Evolutionary conservation across 306 rosid genomes (phyloP).

Genomic region (Casuarina cunninghamiana): DNA sequence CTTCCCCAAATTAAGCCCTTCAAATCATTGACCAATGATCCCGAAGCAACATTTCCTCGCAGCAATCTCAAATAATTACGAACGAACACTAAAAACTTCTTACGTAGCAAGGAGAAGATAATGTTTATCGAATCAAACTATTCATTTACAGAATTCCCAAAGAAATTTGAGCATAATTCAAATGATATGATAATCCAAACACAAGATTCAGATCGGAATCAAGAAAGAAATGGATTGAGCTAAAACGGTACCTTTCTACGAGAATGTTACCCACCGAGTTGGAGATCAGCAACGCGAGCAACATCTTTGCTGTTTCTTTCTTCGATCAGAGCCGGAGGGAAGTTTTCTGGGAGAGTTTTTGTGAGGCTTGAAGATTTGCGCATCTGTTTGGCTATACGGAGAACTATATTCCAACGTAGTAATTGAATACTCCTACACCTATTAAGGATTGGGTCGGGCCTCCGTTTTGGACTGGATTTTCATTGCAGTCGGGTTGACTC

Average conservation of each 20-base stretch:
- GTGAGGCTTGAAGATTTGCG: not conserved
- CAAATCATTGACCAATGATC: not conserved
- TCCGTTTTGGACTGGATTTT: too few species aligned
- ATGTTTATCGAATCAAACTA: not conserved
- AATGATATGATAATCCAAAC: not conserved
- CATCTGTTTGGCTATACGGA: not conserved
- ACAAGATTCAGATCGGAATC: not conserved
- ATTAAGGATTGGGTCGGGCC: not conserved
- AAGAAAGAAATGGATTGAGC: not conserved
- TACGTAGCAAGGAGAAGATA: not conserved
- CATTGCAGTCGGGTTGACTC: too few species aligned
- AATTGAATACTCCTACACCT: not conserved
- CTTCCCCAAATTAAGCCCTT: not conserved
- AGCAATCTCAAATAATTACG: not conserved
- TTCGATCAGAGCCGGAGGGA: not conserved
- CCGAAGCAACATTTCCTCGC: not conserved
- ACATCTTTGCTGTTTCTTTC: not conserved
- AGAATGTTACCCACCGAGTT: conserved; percentile 13
- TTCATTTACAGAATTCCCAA: not conserved
- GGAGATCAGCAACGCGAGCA: conserved; percentile 13
- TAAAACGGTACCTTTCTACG: conserved; percentile 5
- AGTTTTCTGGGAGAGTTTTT: not conserved
- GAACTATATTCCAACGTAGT: not conserved
- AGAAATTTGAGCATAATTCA: not conserved
- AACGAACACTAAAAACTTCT: not conserved